A percentile compares a stretch with the other conserved stretches of the same genome.
Conservation (phyloP, 805 yeast species). For the Suhomyces xylopsoci region DNA sequence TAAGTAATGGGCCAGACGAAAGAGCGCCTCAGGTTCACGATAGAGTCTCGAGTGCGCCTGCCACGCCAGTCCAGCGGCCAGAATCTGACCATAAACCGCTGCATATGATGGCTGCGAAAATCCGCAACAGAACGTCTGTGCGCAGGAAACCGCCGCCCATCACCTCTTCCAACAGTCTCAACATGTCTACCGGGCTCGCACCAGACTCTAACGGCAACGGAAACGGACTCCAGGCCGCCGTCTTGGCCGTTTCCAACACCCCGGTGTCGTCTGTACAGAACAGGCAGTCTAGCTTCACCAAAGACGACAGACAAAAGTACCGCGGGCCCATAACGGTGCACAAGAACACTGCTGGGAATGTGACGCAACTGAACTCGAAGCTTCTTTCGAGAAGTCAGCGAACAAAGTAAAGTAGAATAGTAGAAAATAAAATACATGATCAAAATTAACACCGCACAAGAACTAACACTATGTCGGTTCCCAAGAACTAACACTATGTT, state of each 20-base stretch:
- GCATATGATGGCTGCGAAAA: slow-evolving; percentile 13
- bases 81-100: not conserved
- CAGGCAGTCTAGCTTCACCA: slow-evolving; percentile 37
- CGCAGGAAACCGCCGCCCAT: slow-evolving; percentile 32
- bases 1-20: slow-evolving; percentile 1
- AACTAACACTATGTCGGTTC: too few species aligned
- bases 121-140: slow-evolving; percentile 13
- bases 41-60: not conserved
- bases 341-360: slow-evolving; percentile 13
- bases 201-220: slow-evolving; percentile 20
- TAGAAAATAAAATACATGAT: too few species aligned
- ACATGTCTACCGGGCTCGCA: slow-evolving; percentile 31
- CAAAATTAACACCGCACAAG: too few species aligned
- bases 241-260: slow-evolving; percentile 38
- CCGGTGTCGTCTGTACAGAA: slow-evolving; percentile 18
- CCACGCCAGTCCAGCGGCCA: not conserved
- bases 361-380: slow-evolving; percentile 60
- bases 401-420: slow-evolving; percentile 23
- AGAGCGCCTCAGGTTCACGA: not conserved
- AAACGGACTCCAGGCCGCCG: slow-evolving; percentile 40
- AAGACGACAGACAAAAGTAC: slow-evolving; percentile 17
- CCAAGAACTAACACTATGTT: too few species aligned
- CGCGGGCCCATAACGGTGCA: slow-evolving; percentile 4
- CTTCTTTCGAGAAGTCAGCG: slow-evolving; percentile 56
- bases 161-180: slow-evolving; percentile 13